These are phyloP conservation scores for Quercus aquifolioides DNA, from an alignment of 306 rosid species.

Conservation along the genomic window DNA sequence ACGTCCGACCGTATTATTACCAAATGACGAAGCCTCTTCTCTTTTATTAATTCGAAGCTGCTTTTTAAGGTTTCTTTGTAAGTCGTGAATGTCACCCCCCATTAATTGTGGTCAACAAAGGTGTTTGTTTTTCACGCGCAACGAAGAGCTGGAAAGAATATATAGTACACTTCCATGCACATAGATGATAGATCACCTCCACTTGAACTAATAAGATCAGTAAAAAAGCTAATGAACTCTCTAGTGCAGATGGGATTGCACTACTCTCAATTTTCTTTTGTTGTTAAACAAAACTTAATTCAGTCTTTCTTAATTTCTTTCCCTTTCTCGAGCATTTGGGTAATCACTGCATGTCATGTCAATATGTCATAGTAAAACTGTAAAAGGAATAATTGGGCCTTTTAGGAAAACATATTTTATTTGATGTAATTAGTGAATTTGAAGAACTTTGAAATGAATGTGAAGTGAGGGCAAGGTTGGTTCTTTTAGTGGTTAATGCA, in stretches of 20 bases:
- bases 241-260: background rate
- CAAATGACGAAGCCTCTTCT: conserved; percentile 42
- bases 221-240: background rate
- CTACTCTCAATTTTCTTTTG: background rate
- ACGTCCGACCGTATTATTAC: conserved; percentile 47
- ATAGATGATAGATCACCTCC: background rate
- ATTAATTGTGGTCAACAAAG: background rate
- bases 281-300: background rate
- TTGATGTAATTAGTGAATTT: no score
- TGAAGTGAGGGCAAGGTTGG: no score
- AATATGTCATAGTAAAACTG: no score
- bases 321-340: background rate
- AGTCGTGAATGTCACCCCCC: background rate
- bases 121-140: background rate
- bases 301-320: background rate
- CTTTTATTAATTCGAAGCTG: background rate
- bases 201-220: background rate
- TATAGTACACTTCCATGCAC: background rate
- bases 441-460: no score
- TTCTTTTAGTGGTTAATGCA: no score
- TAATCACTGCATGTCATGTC: background rate
- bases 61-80: background rate
- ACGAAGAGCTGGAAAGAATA: background rate
- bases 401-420: no score
- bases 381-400: no score